Evolutionary conservation across 768 basidiomycete genomes (phyloP), one percentile per base, ranked within the genome.

Genomic region (Rhizopogon vinicolor): DNA sequence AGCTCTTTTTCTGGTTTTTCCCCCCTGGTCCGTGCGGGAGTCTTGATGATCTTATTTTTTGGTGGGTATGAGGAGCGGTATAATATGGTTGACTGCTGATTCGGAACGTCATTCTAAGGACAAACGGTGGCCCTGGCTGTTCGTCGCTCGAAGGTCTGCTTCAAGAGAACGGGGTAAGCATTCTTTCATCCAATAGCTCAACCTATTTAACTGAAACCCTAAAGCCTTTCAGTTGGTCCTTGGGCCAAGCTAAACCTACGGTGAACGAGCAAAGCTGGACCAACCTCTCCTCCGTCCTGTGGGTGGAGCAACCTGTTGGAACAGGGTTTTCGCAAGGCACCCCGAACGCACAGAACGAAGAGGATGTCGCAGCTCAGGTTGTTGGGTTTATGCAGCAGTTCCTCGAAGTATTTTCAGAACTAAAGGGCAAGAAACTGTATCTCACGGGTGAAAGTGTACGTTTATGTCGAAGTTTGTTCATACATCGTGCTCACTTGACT

Each of bases 1-100:
- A 90, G 86, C 77, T 89, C 14, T 91, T 86, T 74, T 91, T 91
- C 72, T 90, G 89, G 88, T 86, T 89, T 70, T 90, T 89, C 74
- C 89, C 89, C 52, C 86, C 88, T 1, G 87, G 86, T 3, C 85
- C 86, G 0, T 72, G 82, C 60, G 89, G 87, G 18, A 86, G 83
- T 59, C 64, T 79, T 4, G 86, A 91, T 61, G 87, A 90, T 63
- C 62, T 91, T 43, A 85, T 90, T 33, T 87, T 89, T 68, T 90
- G 88, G 88, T 85, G 60, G 48, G 55, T 5, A 18, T 48, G 3
- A 14, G 13, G 19, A 9, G 1, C 13, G 8, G 19, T 39, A 7
- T 7, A 31, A 16, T 28, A 33, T 5, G 7, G 42, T 22, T 28
- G 5, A 18, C 6, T 3, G 22, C 13, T 18, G 10, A 52, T 51